Evolutionary conservation across 305 asterid genomes (phyloP).

Genomic region (Solanum chacoense): DNA sequence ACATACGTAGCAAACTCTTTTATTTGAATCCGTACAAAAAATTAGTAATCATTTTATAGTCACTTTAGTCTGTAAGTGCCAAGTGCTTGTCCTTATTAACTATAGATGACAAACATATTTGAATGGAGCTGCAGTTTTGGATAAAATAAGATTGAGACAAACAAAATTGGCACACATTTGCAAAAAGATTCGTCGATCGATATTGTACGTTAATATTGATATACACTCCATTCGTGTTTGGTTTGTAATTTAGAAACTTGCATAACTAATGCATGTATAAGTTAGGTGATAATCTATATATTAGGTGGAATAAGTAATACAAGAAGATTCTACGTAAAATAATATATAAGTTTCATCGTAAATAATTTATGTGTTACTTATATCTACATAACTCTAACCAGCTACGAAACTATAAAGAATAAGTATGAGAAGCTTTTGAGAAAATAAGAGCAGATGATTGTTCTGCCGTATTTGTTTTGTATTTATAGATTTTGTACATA

Average conservation of each 20-base stretch:
- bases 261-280: no score
- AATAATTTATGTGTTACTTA: no score
- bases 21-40: not conserved
- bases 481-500: no score
- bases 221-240: not conserved
- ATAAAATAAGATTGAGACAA: not conserved
- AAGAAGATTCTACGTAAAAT: no score
- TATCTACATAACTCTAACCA: not conserved
- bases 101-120: not conserved
- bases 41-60: not conserved
- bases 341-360: no score
- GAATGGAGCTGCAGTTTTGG: not conserved
- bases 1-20: not conserved
- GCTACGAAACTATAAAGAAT: not conserved
- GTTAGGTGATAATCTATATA: not conserved
- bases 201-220: not conserved
- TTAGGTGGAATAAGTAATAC: not conserved
- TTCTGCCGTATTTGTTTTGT: no score
- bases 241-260: not conserved
- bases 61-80: not conserved
- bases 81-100: not conserved
- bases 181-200: not conserved
- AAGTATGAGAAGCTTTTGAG: no score
- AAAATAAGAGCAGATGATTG: no score
- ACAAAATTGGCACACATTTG: not conserved